Conservation (phyloP, 495 filamentous ascomycete genomes). For the Penicillium argentinense region DNA sequence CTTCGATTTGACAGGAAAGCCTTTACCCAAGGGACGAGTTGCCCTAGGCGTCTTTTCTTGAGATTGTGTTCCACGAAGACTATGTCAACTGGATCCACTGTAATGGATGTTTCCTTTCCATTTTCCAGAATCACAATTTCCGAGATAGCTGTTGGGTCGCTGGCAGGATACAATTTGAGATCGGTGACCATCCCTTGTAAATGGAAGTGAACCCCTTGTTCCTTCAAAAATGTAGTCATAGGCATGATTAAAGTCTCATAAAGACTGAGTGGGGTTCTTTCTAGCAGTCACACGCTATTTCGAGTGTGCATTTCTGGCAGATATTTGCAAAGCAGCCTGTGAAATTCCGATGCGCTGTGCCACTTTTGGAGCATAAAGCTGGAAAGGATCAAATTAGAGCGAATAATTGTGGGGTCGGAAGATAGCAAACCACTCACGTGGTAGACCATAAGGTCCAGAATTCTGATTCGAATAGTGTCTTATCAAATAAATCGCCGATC, state of each 20-base stretch:
- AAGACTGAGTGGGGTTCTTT: not conserved
- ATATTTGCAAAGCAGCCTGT: not conserved
- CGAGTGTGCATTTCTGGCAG: not conserved
- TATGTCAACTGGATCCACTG: not conserved
- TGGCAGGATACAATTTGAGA: not conserved
- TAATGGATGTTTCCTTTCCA: not conserved
- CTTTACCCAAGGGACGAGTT: too few species aligned
- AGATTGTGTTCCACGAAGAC: too few species aligned
- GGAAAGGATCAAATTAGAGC: not conserved
- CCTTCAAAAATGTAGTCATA: constrained; percentile 1
- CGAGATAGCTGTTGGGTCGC: not conserved
- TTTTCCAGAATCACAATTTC: not conserved
- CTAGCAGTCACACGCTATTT: not conserved
- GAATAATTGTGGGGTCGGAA: not conserved
- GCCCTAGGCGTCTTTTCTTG: too few species aligned
- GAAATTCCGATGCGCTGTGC: constrained; percentile 30
- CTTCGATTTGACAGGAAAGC: too few species aligned
- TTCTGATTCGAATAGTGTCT: not conserved
- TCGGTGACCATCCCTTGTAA: constrained; percentile 3
- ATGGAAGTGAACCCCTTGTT: constrained; percentile 4
- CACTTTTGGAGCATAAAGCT: constrained; percentile 26
- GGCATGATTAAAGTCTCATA: constrained; percentile 3
- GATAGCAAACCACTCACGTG: not conserved
- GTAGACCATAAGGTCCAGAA: not conserved
- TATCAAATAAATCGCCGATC: not conserved